These are phyloP conservation scores for Fusarium metavorans DNA, from an alignment of 2,329 filamentous ascomycete species.

Conservation along the genomic window DNA sequence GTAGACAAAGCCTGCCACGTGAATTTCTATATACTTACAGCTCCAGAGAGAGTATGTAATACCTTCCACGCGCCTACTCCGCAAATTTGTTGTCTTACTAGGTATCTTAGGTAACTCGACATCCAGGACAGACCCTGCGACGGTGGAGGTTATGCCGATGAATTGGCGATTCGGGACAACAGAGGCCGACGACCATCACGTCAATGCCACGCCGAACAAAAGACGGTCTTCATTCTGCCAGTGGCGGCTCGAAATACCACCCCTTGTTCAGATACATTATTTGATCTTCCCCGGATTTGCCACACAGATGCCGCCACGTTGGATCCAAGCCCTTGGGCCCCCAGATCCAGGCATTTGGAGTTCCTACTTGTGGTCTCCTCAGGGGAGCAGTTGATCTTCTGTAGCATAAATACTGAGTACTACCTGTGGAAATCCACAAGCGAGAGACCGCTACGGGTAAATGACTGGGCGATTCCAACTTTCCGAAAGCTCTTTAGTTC, in stretches of 20 bases:
- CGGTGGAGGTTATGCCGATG: not conserved
- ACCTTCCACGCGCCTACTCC: not conserved
- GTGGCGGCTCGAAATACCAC: not conserved
- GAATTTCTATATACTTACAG: not conserved
- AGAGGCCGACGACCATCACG: not conserved
- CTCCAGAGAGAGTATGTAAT: accelerated
- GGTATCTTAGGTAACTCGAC: not conserved
- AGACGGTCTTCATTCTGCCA: not conserved
- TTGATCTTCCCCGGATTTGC: not conserved
- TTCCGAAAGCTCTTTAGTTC: too few species aligned
- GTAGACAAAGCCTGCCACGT: not conserved
- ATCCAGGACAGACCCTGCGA: not conserved
- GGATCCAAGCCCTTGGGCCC: not conserved
- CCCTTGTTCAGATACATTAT: not conserved
- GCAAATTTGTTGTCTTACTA: not conserved
- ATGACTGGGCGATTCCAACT: too few species aligned
- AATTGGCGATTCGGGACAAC: not conserved
- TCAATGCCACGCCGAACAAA: not conserved
- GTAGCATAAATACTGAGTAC: too few species aligned
- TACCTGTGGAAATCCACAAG: too few species aligned
- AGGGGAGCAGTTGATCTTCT: too few species aligned
- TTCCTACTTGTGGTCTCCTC: too few species aligned
- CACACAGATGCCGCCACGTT: not conserved
- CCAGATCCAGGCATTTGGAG: too few species aligned
- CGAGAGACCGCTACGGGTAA: too few species aligned